These are phyloP conservation scores for Tardiomyces digboiensis DNA, from an alignment of 1,139 yeast species.

Conservation along the genomic window DNA sequence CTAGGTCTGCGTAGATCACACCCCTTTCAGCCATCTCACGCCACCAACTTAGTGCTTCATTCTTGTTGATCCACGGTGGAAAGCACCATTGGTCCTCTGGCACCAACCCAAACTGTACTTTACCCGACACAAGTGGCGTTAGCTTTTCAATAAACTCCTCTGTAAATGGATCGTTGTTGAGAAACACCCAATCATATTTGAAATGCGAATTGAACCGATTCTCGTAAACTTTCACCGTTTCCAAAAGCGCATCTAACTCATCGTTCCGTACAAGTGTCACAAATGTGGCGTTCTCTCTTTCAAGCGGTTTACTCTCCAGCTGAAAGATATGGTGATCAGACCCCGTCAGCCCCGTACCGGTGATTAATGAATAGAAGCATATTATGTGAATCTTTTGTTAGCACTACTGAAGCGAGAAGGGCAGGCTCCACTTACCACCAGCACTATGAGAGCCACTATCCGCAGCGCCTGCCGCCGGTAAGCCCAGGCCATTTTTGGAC, in stretches of 20 bases:
- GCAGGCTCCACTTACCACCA: too few species aligned
- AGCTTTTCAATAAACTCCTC: constrained; percentile 42
- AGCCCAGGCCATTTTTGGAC: too few species aligned
- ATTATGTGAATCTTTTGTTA: too few species aligned
- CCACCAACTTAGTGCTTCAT: constrained; percentile 30
- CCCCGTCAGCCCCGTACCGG: too few species aligned
- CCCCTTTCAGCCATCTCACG: constrained; percentile 34
- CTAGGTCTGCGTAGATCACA: constrained; percentile 53
- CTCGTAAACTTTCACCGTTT: constrained; percentile 31
- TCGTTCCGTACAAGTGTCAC: constrained; percentile 52
- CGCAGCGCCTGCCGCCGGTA: too few species aligned
- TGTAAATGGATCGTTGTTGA: constrained; percentile 62
- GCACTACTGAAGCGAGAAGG: too few species aligned
- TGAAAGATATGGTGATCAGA: too few species aligned
- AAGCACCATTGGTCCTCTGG: constrained; percentile 48
- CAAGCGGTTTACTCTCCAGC: too few species aligned
- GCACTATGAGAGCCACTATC: too few species aligned
- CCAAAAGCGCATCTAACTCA: constrained; percentile 8
- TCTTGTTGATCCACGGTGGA: constrained; percentile 45
- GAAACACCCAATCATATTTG: constrained; percentile 70
- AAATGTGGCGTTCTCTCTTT: constrained; percentile 52
- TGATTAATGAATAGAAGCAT: too few species aligned
- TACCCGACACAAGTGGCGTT: constrained; percentile 35
- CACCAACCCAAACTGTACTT: constrained; percentile 49
- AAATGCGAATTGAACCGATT: constrained; percentile 59